Conservation (phyloP, 1,284 basidiomycete genomes). For the Trichosporon sp. region DNA sequence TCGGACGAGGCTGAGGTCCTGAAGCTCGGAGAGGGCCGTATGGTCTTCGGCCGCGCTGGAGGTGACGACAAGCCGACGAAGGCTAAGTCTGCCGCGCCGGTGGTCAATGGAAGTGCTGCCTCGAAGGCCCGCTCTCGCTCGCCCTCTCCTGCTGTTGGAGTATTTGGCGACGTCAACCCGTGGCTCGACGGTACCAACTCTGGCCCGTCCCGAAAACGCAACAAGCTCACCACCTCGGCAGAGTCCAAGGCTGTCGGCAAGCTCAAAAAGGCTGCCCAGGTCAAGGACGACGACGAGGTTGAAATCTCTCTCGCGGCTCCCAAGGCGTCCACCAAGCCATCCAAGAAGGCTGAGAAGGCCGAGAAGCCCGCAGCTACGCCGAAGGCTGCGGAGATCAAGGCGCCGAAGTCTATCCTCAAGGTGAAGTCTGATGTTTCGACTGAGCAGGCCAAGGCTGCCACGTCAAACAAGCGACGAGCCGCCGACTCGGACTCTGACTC, state of each 20-base stretch:
- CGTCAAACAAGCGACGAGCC: conserved; percentile 2
- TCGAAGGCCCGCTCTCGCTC: not conserved
- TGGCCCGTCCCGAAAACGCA: conserved; percentile 60
- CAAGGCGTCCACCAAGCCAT: not conserved
- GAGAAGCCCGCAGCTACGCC: conserved; percentile 14
- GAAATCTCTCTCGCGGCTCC: conserved; percentile 59
- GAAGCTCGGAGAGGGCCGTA: conserved; percentile 51
- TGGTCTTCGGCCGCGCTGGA: conserved; percentile 46
- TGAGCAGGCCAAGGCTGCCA: conserved; percentile 18
- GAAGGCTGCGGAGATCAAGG: not conserved
- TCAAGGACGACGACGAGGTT: conserved; percentile 60
- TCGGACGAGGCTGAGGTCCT: conserved; percentile 37
- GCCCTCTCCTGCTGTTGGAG: conserved; percentile 10
- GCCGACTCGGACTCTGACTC: conserved; percentile 10
- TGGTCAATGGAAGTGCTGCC: not conserved
- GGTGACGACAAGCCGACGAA: not conserved
- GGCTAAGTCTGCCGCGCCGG: not conserved
- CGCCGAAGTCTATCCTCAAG: conserved; percentile 13
- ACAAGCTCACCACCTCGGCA: conserved; percentile 61
- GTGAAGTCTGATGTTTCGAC: conserved; percentile 7
- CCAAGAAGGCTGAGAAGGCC: not conserved
- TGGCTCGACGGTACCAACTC: conserved; percentile 59
- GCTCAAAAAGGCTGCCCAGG: conserved; percentile 62
- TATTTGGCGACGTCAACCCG: conserved; percentile 56
- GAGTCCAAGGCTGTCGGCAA: conserved; percentile 64